phyloP scores from a whole-genome alignment of 352 stramenopile genomes.

The Albugo laibachii region DNA sequence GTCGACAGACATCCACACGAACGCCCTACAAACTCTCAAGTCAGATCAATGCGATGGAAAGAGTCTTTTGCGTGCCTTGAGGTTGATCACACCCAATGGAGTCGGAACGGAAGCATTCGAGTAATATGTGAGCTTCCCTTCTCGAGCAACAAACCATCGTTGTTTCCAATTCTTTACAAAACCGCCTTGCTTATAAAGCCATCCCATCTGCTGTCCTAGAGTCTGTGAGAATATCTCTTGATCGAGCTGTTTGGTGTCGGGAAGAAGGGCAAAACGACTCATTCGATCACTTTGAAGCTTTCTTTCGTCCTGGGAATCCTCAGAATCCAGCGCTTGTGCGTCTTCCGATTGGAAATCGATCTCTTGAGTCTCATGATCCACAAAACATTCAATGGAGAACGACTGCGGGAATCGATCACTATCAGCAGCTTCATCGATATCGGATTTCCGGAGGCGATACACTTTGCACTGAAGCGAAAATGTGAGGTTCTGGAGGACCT shows the following conservation, averaged over 20 bases:
- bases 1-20: conserved; percentile 33
- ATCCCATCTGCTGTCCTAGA: not conserved
- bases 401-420: conserved; percentile 29
- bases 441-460: conserved; percentile 27
- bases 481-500: conserved; percentile 9
- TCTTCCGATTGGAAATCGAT: too few species aligned
- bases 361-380: not conserved
- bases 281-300: not conserved
- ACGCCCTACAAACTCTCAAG: conserved; percentile 7
- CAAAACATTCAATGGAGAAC: conserved; percentile 33
- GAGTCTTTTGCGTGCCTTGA: conserved; percentile 8
- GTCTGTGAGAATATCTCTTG: too few species aligned
- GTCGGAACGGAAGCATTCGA: conserved; percentile 35
- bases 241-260: too few species aligned
- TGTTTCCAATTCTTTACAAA: conserved; percentile 78
- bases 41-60: not conserved
- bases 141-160: conserved; percentile 61
- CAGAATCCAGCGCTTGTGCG: not conserved
- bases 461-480: conserved; percentile 18
- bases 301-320: not conserved
- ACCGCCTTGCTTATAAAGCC: conserved; percentile 53
- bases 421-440: conserved; percentile 34
- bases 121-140: conserved; percentile 68
- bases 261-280: not conserved
- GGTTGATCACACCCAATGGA: conserved; percentile 39